Evolutionary conservation across 805 yeast genomes (phyloP).

Genomic region (Ogataea neopini): DNA sequence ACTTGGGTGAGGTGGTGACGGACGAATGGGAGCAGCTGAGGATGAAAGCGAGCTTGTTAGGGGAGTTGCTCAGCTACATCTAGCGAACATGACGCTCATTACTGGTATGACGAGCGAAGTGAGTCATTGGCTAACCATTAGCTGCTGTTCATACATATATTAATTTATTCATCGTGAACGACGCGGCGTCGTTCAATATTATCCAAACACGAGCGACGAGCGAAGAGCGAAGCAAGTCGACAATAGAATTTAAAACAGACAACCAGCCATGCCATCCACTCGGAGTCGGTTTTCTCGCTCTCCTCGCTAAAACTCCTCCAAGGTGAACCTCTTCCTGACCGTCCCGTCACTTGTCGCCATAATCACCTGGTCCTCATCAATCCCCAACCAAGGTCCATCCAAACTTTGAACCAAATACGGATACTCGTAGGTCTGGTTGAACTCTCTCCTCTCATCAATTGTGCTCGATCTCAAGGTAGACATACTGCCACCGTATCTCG

Average conservation of each 20-base stretch:
- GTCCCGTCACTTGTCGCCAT: constrained; percentile 45
- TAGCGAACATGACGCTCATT: no score
- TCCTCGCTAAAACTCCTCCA: constrained; percentile 26
- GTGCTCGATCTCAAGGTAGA: constrained; percentile 45
- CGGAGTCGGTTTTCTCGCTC: not conserved
- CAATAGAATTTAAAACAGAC: no score
- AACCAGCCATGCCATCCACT: no score
- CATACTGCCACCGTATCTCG: constrained; percentile 12
- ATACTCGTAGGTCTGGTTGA: constrained; percentile 70
- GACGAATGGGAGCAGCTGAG: constrained; percentile 32
- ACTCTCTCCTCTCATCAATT: constrained; percentile 76
- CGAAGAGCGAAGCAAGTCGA: no score
- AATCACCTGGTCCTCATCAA: constrained; percentile 56
- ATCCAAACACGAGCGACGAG: no score
- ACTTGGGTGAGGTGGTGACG: constrained; percentile 19
- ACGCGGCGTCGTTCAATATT: no score
- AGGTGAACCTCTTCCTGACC: constrained; percentile 29
- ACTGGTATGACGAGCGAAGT: not conserved
- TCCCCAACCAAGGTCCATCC: constrained; percentile 84
- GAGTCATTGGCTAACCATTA: no score
- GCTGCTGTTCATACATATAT: no score
- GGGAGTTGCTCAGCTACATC: constrained; percentile 22
- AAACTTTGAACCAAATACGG: constrained; percentile 68
- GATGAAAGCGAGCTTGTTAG: constrained; percentile 21
- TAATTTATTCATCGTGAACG: no score